Base-by-base conservation (phyloP, 1,139 yeast species). In the Pichia cactophila region DNA sequence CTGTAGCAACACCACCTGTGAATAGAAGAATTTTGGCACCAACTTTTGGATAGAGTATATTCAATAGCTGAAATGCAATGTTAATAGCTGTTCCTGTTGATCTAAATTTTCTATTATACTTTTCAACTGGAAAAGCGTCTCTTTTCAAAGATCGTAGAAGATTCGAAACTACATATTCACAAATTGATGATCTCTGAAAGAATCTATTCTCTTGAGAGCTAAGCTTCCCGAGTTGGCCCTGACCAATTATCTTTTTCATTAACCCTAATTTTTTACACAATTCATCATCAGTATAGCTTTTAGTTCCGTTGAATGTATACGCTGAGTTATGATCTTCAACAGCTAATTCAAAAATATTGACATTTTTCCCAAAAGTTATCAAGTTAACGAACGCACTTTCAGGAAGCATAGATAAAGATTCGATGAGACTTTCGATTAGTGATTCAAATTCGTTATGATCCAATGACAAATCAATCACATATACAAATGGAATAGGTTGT, bases 31-130 rank as follows among this genome's bases (percentile, higher is more conserved):
- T 63, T 52, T 83, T 79, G 0, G 86, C 80, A 0, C 88, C 88
- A 11, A 77, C 69, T 46, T 69, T 69, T 9, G 75, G 70, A 48
- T 65, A 71, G 4, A 75, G 61, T 1, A 77, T 68, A 47, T 74
- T 75, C 35, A 83, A 61, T 11, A 84, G 60, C 43, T 74, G 69
- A 1, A 77, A 62, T 0, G 87, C 84, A n/a, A 83, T 67, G 54
- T 79, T 78, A 33, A 85, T 57, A 3, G 90, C 90, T 41, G 79
- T 64, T 0, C 92, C 94, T 0, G 88, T 81, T 29, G 83, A 72
- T 56, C 90, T 70, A 29, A 69, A 69, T 2, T 77, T 72, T 58
- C 94, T 72, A 54, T 75, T 74, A 48, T 69, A 70, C 44, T 71
- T 70, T 23, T 61, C 61, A 46, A 72, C 72, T 1, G 79, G 76